Evolutionary conservation across 148 eudicot genomes (phyloP).

Genomic region (Camellia japonica): DNA sequence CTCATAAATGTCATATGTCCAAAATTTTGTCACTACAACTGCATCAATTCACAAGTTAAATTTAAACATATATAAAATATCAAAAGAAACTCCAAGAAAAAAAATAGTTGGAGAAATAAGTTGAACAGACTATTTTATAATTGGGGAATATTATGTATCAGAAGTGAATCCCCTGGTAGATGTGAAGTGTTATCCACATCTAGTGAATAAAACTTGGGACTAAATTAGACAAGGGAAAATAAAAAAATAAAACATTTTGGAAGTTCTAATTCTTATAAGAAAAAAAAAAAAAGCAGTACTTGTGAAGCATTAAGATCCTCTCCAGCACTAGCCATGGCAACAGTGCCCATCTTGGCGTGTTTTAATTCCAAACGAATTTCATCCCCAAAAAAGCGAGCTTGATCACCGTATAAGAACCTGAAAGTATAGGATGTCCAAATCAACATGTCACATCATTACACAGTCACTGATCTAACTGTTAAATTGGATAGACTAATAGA

Average conservation of each 20-base stretch:
- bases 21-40: constrained; percentile 4
- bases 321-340: constrained; percentile 90
- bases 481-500: background rate
- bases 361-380: constrained; percentile 75
- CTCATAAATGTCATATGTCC: background rate
- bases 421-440: background rate
- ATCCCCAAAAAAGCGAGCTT: constrained; percentile 77
- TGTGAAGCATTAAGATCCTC: constrained; percentile 79
- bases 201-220: background rate
- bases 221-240: background rate
- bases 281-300: constrained; percentile 29
- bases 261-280: constrained; percentile 7
- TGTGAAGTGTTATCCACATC: background rate
- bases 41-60: background rate
- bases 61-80: background rate
- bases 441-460: background rate
- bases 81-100: background rate
- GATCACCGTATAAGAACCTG: constrained; percentile 69
- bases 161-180: background rate
- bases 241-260: background rate
- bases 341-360: constrained; percentile 68
- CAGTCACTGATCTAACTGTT: background rate
- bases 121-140: background rate
- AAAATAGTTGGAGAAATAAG: background rate
- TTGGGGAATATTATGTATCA: background rate